These are phyloP conservation scores for Microbotryum violaceum DNA, from an alignment of 1,284 basidiomycete species.

Conservation along the genomic window DNA sequence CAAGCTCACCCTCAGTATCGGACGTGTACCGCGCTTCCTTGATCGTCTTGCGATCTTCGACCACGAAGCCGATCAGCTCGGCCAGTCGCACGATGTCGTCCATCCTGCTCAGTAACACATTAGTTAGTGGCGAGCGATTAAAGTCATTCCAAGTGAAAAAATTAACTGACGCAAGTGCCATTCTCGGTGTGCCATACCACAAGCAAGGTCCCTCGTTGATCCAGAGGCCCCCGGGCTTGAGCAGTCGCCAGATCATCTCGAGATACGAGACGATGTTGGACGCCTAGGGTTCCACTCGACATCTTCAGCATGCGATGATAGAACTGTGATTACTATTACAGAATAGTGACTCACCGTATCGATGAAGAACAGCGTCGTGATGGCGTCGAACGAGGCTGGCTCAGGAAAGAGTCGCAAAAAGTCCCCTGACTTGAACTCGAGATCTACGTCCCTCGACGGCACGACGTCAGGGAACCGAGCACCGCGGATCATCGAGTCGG, in stretches of 20 bases:
- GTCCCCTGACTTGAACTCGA: slow-evolving; percentile 51
- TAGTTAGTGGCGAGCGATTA: background rate
- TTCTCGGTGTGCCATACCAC: slow-evolving; percentile 51
- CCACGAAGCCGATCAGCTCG: slow-evolving; percentile 50
- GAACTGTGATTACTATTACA: background rate
- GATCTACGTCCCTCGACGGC: slow-evolving; percentile 42
- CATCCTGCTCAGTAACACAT: slow-evolving; percentile 42
- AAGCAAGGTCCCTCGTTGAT: slow-evolving; percentile 60
- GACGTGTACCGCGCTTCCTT: slow-evolving; percentile 58
- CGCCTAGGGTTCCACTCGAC: slow-evolving; percentile 45
- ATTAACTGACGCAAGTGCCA: slow-evolving; percentile 47
- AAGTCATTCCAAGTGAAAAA: background rate
- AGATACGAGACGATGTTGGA: slow-evolving; percentile 46
- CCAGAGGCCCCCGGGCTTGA: slow-evolving; percentile 56
- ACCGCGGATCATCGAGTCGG: slow-evolving; percentile 48
- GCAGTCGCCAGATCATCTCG: slow-evolving; percentile 26
- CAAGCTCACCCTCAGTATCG: slow-evolving; percentile 57
- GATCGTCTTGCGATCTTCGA: slow-evolving; percentile 40
- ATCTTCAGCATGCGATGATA: background rate
- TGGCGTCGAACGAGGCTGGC: slow-evolving; percentile 19
- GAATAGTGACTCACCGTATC: slow-evolving; percentile 11
- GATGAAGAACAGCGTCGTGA: slow-evolving; percentile 62
- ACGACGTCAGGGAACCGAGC: slow-evolving; percentile 55
- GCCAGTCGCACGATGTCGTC: slow-evolving; percentile 53
- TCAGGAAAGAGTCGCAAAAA: slow-evolving; percentile 46